Conservation (phyloP, 306 rosid species). For the Canavalia gladiata region DNA sequence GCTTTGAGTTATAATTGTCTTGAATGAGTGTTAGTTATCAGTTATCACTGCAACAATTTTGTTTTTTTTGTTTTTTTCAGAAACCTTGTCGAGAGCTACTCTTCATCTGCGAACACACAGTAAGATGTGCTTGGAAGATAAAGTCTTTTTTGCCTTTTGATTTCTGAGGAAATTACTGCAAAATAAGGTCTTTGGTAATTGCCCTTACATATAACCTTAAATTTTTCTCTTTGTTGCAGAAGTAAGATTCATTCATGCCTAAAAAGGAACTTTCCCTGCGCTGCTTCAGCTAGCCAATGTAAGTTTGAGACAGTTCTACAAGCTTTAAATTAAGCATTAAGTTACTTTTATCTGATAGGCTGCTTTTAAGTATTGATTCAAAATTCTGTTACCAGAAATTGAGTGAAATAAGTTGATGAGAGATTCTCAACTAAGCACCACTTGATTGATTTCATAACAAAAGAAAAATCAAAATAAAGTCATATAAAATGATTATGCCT, state of each 20-base stretch:
- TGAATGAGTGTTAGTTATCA: conserved; percentile 13
- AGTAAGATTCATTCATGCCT: conserved; percentile 67
- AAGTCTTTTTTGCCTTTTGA: conserved; percentile 17
- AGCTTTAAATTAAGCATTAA: conserved; percentile 1
- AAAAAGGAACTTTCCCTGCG: conserved; percentile 78
- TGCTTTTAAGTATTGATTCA: conserved; percentile 13
- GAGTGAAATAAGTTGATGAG: background rate
- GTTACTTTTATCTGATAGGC: conserved; percentile 15
- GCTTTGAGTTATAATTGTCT: conserved; percentile 18
- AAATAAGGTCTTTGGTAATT: conserved; percentile 33
- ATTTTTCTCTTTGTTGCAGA: conserved; percentile 52
- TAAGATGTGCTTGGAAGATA: conserved; percentile 55
- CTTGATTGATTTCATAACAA: conserved; percentile 14
- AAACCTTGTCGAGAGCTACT: conserved; percentile 86
- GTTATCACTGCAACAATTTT: conserved; percentile 35
- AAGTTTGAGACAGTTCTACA: conserved; percentile 43
- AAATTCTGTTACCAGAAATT: conserved; percentile 3
- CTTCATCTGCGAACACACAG: conserved; percentile 64
- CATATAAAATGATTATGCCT: conserved; percentile 8
- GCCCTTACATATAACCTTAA: conserved; percentile 35
- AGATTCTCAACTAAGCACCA: background rate
- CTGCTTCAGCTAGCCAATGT: conserved; percentile 54
- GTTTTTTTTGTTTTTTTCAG: conserved; percentile 59
- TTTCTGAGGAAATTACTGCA: conserved; percentile 19
- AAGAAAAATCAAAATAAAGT: background rate